phyloP scores from a whole-genome alignment of 139 green algal species.

The Haematococcus sp. region DNA sequence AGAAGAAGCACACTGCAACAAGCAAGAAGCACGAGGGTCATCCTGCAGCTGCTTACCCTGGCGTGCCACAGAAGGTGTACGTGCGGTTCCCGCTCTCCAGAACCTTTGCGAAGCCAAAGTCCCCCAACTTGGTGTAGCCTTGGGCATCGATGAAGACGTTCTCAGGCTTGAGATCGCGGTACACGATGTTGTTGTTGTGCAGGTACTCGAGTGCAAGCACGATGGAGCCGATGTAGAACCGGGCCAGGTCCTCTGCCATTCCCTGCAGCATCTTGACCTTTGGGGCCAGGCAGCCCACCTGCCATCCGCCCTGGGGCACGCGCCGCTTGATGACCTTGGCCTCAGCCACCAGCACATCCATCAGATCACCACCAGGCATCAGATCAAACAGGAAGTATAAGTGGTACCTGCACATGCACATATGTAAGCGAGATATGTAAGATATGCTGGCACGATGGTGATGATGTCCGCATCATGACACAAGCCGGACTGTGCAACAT shows the following conservation, averaged over 20 bases:
- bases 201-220: constrained; percentile 94
- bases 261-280: constrained; percentile 60
- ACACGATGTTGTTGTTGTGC: constrained; percentile 89
- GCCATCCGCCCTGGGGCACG: constrained; percentile 52
- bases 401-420: constrained; percentile 84
- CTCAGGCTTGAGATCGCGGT: constrained; percentile 97
- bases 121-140: constrained; percentile 88
- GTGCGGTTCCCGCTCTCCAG: constrained; percentile 77
- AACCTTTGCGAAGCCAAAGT: constrained; percentile 98
- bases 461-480: too few relatives aligned
- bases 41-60: too few relatives aligned
- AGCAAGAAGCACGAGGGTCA: too few relatives aligned
- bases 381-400: constrained; percentile 97
- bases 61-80: constrained; percentile 98
- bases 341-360: constrained; percentile 86
- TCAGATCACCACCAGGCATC: constrained; percentile 91
- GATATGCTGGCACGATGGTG: too few relatives aligned
- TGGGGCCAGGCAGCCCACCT: constrained; percentile 36
- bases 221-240: constrained; percentile 91
- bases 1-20: too few relatives aligned
- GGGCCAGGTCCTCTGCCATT: constrained; percentile 79
- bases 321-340: constrained; percentile 78
- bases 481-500: too few relatives aligned
- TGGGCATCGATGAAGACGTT: constrained; percentile 94
- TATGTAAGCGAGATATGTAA: not conserved